These are phyloP conservation scores for Nicotiana benthamiana DNA, from an alignment of 257 asterid species.

Conservation along the genomic window DNA sequence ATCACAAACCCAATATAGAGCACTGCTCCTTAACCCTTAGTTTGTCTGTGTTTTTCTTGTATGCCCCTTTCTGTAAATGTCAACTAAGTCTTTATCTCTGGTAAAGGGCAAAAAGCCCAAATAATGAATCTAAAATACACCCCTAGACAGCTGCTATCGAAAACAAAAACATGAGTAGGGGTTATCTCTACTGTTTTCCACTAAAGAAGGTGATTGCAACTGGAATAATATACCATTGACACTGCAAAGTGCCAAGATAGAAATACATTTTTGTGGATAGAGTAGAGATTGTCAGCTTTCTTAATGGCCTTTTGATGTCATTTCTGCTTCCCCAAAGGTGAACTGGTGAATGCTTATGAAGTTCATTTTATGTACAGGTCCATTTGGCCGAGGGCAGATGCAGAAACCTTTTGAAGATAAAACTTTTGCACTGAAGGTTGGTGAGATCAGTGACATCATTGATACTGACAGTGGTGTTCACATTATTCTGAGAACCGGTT, in stretches of 20 bases:
- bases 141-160: not conserved
- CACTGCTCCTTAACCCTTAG: not conserved
- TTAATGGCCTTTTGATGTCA: not conserved
- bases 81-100: not conserved
- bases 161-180: not conserved
- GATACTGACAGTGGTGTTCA: conserved; percentile 93
- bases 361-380: conserved; percentile 30
- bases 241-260: not conserved
- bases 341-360: not conserved
- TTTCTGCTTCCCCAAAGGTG: not conserved
- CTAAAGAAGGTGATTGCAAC: not conserved
- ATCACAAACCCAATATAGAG: not conserved
- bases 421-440: conserved; percentile 54
- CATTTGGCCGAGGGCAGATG: conserved; percentile 82
- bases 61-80: not conserved
- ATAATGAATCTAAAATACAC: no score
- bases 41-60: not conserved
- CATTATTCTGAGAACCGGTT: conserved; percentile 66
- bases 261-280: not conserved
- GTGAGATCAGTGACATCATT: conserved; percentile 69
- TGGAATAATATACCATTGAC: not conserved
- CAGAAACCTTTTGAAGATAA: conserved; percentile 89
- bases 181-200: not conserved
- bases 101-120: not conserved
- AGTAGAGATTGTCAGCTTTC: not conserved